Conservation (phyloP, 345 rosid genomes). For the Ceriops zippeliana region DNA sequence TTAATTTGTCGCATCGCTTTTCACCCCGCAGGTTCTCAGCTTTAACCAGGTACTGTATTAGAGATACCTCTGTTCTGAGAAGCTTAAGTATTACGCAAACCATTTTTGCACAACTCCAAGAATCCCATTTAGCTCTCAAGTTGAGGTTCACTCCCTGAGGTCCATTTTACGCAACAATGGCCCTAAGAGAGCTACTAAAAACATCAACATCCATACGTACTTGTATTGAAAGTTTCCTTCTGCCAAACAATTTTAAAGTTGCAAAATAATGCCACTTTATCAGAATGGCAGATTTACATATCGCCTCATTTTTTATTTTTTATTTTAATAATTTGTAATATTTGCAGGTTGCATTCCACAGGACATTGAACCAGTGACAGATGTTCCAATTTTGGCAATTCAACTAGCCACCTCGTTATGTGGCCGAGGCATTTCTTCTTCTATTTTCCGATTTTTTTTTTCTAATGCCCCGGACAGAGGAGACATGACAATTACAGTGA, state of each 20-base stretch:
- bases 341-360: constrained; percentile 32
- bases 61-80: too few relatives aligned
- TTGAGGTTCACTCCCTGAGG: constrained; percentile 83
- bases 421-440: too few relatives aligned
- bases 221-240: neutral
- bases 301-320: too few relatives aligned
- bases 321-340: neutral
- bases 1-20: too few relatives aligned
- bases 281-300: neutral
- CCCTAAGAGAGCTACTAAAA: constrained; percentile 86
- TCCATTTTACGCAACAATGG: constrained; percentile 95
- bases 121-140: constrained; percentile 64
- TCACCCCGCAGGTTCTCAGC: too few relatives aligned
- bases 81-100: too few relatives aligned
- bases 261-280: neutral
- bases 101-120: constrained; percentile 12
- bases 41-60: too few relatives aligned
- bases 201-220: constrained; percentile 86
- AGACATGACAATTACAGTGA: neutral
- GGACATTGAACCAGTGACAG: constrained; percentile 12
- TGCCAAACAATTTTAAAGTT: neutral
- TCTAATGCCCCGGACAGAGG: neutral
- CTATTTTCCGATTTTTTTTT: neutral
- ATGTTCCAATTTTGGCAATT: too few relatives aligned
- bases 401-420: too few relatives aligned